Evolutionary conservation across 2,329 filamentous ascomycete species (phyloP).

Genomic region (Endocalyx cinctus): DNA sequence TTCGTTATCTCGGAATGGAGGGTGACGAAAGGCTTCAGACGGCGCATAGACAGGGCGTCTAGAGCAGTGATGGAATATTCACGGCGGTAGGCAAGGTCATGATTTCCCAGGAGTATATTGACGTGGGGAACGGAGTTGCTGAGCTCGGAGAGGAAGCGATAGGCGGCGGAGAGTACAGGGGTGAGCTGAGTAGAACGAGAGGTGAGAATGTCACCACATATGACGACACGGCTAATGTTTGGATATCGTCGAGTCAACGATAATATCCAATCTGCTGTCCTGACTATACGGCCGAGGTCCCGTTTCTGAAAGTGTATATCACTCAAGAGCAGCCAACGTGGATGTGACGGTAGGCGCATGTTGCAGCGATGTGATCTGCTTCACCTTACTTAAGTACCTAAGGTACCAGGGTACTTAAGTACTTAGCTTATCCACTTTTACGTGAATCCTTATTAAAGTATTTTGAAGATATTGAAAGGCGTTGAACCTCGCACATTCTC

Average conservation of each 20-base stretch:
- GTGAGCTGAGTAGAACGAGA: slow-evolving; percentile 24
- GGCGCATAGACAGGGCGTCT: slow-evolving; percentile 21
- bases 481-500: too few species aligned
- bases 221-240: slow-evolving; percentile 21
- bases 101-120: slow-evolving; percentile 30
- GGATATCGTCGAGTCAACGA: slow-evolving; percentile 15
- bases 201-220: slow-evolving; percentile 29
- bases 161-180: slow-evolving; percentile 27
- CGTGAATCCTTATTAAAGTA: too few species aligned
- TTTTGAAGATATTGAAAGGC: too few species aligned
- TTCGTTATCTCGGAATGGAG: slow-evolving; percentile 18
- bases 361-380: slow-evolving; percentile 4
- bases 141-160: slow-evolving; percentile 25
- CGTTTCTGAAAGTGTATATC: slow-evolving; percentile 28
- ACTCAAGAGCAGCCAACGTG: slow-evolving; percentile 27
- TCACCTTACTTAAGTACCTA: too few species aligned
- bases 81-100: slow-evolving; percentile 27
- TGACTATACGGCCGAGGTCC: slow-evolving; percentile 24
- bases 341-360: neutral
- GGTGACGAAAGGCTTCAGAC: slow-evolving; percentile 19
- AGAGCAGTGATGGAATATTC: slow-evolving; percentile 27
- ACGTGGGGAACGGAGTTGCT: slow-evolving; percentile 22
- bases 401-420: too few species aligned
- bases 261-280: slow-evolving; percentile 26
- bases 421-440: too few species aligned